A percentile compares a stretch with the other conserved stretches of the same genome.
Conservation (phyloP, 768 basidiomycete species). For the Termitomyces sp. region DNA sequence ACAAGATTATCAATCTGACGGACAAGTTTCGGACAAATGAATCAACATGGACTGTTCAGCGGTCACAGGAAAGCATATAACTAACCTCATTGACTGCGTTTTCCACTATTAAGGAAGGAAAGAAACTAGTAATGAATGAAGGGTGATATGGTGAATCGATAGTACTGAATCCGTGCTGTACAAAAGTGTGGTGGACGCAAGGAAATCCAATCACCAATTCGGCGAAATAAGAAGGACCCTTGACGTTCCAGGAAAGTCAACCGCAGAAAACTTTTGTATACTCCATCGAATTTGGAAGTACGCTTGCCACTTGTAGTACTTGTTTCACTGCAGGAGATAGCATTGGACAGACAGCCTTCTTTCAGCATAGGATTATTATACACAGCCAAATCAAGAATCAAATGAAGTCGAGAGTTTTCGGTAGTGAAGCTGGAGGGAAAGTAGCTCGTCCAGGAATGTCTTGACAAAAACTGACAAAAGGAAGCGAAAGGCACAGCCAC, state of each 20-base stretch:
- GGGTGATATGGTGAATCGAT: not conserved
- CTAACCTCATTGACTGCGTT: not conserved
- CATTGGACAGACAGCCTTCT: not conserved
- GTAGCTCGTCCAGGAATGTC: not conserved
- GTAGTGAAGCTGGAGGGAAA: not conserved
- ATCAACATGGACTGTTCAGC: not conserved
- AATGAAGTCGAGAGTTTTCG: not conserved
- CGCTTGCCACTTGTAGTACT: not conserved
- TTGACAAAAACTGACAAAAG: not conserved
- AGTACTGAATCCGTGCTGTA: not conserved
- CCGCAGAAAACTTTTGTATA: not conserved
- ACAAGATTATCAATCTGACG: not conserved
- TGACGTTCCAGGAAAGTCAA: not conserved
- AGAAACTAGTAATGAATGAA: not conserved
- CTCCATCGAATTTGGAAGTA: not conserved
- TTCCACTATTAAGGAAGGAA: not conserved
- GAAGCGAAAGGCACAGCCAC: not conserved
- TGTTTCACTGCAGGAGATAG: not conserved
- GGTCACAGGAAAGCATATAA: not conserved
- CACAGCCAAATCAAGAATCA: not conserved
- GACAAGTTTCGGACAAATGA: not conserved
- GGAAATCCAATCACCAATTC: not conserved
- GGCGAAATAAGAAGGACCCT: not conserved
- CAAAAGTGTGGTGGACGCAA: not conserved
- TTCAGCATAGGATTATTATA: not conserved